Conservation (phyloP, 257 asterid species). For the Nyctanthes arbortristis region DNA sequence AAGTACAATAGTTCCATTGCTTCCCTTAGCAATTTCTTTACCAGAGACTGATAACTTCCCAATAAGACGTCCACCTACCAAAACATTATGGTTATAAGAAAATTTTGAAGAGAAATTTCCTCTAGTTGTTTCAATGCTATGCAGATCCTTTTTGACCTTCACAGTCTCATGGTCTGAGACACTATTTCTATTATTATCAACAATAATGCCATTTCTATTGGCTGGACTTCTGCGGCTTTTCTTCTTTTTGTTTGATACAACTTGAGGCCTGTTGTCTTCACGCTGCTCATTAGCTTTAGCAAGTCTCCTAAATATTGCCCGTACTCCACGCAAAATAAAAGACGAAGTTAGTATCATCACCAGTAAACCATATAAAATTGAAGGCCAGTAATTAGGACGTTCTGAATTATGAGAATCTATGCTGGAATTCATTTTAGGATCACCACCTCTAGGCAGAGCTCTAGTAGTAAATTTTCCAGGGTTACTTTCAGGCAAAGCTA, state of each 20-base stretch:
- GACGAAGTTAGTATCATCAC: slow-evolving; percentile 39
- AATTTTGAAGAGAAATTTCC: slow-evolving; percentile 26
- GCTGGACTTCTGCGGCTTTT: slow-evolving; percentile 55
- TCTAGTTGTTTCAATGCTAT: slow-evolving; percentile 24
- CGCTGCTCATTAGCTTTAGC: slow-evolving; percentile 29
- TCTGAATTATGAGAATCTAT: slow-evolving; percentile 29
- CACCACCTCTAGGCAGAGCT: slow-evolving; percentile 38
- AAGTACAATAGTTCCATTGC: slow-evolving; percentile 87
- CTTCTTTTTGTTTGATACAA: slow-evolving; percentile 50
- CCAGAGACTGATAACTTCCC: slow-evolving; percentile 62
- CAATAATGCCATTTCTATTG: slow-evolving; percentile 33
- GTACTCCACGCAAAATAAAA: slow-evolving; percentile 29
- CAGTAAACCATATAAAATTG: slow-evolving; percentile 34
- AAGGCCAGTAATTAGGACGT: slow-evolving; percentile 41
- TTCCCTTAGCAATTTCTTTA: slow-evolving; percentile 82
- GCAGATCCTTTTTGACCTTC: slow-evolving; percentile 19
- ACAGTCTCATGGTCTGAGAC: slow-evolving; percentile 18
- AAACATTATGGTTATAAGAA: slow-evolving; percentile 23
- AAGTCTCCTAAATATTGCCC: slow-evolving; percentile 19
- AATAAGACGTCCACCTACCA: slow-evolving; percentile 54
- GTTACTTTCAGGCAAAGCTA: slow-evolving; percentile 46
- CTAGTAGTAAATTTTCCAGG: slow-evolving; percentile 27
- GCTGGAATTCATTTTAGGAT: slow-evolving; percentile 26
- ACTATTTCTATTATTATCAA: slow-evolving; percentile 28
- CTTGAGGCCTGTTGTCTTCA: slow-evolving; percentile 41